Base-by-base conservation (phyloP, 176 grass and related monocot genomes). In the sorghum (Sorghum bicolor) region DNA sequence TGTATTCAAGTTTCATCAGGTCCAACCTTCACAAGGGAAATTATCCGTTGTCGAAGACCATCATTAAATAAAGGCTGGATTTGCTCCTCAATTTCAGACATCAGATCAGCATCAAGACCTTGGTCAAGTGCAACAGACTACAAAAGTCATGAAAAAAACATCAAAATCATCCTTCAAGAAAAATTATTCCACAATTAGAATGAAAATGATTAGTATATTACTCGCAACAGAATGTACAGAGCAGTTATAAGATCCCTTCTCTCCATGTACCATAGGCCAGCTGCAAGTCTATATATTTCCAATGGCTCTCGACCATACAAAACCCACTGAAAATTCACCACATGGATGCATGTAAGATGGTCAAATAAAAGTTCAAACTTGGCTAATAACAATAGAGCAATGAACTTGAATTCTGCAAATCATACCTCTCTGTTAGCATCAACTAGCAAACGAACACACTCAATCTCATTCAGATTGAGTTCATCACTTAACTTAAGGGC, bases 241-340 rank as follows among this genome's bases (percentile, higher is more conserved):
- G 96, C 92, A 31, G 96, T 93, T 86, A 98, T 98, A 77, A 98
- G 80, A 90, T 98, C 88, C 57, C 91, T 95, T 93, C 93, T 95
- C 73, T 98, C 96, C 96, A 92, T 98, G 84, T 98, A 98, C 96
- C 96, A 98, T 45, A 98, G 87, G 48, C 96, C 93, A 68, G 93
- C 93, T 34, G 93, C 93, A 39, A 98, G 91, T 73, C 92, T 90
- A 84, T 86, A 95, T 88, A 94, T 95, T 82, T 98, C 96, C 71
- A 93, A 82, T 33, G 91, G 89, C 43, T 98, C 93, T 79, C 96
- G 91, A 5, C 93, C 96, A 87, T 91, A 88, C 68, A 98, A 82
- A 87, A 94, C 81, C 93, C 96, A 98, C 96, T 98, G 72, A 20
- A 86, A 88, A 80, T 70, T 40, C 76, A 83, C 1, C 62, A 72